Evolutionary conservation across 2,329 filamentous ascomycete species (phyloP).

Genomic region (Arthrinium puccinioides): DNA sequence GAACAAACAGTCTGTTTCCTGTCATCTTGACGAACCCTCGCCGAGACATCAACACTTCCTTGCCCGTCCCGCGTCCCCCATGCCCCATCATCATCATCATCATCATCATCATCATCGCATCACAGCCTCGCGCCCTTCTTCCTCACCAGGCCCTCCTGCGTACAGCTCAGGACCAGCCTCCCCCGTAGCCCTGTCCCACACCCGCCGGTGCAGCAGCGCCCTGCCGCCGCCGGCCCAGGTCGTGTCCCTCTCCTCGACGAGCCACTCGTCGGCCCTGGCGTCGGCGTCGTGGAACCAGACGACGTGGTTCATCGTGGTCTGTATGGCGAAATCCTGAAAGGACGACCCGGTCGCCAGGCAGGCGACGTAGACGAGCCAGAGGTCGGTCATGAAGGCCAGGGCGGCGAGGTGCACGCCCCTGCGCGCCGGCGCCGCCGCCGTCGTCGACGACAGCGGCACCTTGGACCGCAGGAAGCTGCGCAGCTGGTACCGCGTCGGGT

Average conservation of each 20-base stretch:
- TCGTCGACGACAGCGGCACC: not conserved
- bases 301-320: constrained; percentile 8
- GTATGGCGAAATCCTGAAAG: constrained; percentile 2
- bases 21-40: too few relatives aligned
- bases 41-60: too few relatives aligned
- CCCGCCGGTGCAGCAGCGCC: constrained; percentile 8
- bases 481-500: constrained; percentile 1
- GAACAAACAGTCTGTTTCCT: too few relatives aligned
- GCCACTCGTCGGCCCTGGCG: constrained; percentile 7
- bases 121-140: constrained; percentile 5
- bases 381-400: constrained; percentile 5
- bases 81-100: too few relatives aligned
- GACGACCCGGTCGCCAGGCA: constrained; percentile 4
- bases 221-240: constrained; percentile 10
- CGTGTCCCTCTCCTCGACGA: constrained; percentile 8
- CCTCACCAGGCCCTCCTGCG: constrained; percentile 9
- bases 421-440: not conserved
- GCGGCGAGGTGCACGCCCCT: constrained; percentile 3
- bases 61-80: too few relatives aligned
- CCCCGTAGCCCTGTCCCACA: constrained; percentile 7
- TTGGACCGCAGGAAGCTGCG: constrained; percentile 5
- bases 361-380: constrained; percentile 4
- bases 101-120: too few relatives aligned
- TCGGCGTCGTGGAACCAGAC: constrained; percentile 9
- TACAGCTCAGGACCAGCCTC: constrained; percentile 7